Evolutionary conservation across 345 rosid species (phyloP).

Genomic region (thale cress (Arabidopsis thaliana)): DNA sequence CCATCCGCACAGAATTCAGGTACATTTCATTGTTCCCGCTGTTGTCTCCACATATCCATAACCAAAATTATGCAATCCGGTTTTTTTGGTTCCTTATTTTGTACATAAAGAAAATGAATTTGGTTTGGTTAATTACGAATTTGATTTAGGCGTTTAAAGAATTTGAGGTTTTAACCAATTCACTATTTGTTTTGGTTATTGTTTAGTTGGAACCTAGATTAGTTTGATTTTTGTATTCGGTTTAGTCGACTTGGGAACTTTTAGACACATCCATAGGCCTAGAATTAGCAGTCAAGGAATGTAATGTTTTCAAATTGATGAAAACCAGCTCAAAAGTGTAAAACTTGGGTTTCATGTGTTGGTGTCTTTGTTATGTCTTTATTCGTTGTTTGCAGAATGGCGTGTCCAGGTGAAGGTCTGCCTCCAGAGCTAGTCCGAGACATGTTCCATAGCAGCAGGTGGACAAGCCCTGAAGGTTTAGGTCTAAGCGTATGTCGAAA

Average conservation of each 20-base stretch:
- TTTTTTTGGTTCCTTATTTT: not conserved
- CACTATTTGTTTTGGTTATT: not conserved
- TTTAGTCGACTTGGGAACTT: not conserved
- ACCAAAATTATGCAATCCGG: not conserved
- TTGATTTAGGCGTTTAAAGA: not conserved
- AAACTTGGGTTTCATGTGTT: not conserved
- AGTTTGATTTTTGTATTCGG: not conserved
- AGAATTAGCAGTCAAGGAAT: not conserved
- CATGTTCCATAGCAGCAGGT: conserved; percentile 84
- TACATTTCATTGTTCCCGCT: conserved; percentile 35
- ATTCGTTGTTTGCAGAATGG: conserved; percentile 62
- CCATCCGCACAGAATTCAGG: conserved; percentile 81
- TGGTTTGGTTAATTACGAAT: not conserved
- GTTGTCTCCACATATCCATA: not conserved
- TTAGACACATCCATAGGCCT: conserved; percentile 6
- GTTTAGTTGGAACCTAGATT: not conserved
- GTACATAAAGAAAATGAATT: not conserved
- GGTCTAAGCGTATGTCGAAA: conserved; percentile 93
- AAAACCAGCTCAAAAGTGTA: not conserved
- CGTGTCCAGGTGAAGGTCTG: conserved; percentile 92
- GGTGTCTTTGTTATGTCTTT: conserved; percentile 1
- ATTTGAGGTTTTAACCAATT: not conserved
- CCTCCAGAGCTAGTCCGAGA: conserved; percentile 91
- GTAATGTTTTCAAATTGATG: not conserved
- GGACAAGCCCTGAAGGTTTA: conserved; percentile 87